Evolutionary conservation across 2,329 filamentous ascomycete species (phyloP), one percentile per base, ranked within the genome.

Genomic region (Teratosphaeria nubilosa): DNA sequence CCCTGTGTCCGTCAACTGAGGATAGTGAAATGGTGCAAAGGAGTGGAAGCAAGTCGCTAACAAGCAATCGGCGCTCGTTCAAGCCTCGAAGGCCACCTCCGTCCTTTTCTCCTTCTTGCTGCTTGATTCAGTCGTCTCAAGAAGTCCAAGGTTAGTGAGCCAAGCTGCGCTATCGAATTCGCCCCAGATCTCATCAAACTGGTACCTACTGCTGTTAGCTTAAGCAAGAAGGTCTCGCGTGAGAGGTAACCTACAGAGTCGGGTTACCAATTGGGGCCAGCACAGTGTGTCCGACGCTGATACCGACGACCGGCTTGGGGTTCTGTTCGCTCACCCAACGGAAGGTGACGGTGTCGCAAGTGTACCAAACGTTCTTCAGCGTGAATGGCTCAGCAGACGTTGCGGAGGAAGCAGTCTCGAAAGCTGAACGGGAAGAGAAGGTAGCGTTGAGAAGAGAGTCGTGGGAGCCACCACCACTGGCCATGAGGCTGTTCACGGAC

Each of bases 321-420:
- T 9, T 57, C 32, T 61, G 62, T 24, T 51, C 52, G 22, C 57
- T 62, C 11, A 55, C 27, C 63, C 63, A 65, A 9, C 62, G 59
- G 20, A 65, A 41, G 22, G 62, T 59, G 48, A 64, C 56, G 1
- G 54, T 58, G 51, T 65, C 56, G 57, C 63, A 65, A 37, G 56
- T 64, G 51, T 57, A 56, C 63, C 63, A 65, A 20, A 60, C 32
- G 24, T 64, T 59, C 30, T 63, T 22, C 22, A 63, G 51, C 7
- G 51, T 34, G 37, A 65, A 65, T 5, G 63, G 63, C 3, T 62
- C 61, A 9, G 57, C 53, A 10, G 63, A 60, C 37, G 62, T 59
- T 6, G 59, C 41, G 30, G 60, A 55, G 25, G 60, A 60, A 3
- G 48, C 62, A 13, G 53, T 55, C 13, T 63, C 56, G 54, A 64